These are phyloP conservation scores for Tricladium varicosporioides DNA, from an alignment of 2,329 filamentous ascomycete genomes.

Conservation along the genomic window DNA sequence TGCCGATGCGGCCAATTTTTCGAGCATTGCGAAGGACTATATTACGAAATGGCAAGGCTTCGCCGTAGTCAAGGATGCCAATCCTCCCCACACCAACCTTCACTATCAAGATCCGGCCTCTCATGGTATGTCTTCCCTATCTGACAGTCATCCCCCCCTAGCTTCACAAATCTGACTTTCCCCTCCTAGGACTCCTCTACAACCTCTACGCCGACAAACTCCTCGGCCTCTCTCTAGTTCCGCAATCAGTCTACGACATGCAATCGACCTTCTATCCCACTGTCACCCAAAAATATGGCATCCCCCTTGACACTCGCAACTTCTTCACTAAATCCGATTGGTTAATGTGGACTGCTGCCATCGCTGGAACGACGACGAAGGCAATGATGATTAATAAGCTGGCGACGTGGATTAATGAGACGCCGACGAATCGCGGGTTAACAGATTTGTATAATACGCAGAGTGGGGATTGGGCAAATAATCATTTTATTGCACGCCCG, in stretches of 20 bases:
- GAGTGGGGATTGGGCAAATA: slow-evolving; percentile 48
- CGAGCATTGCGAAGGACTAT: slow-evolving; percentile 63
- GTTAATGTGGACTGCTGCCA: slow-evolving; percentile 81
- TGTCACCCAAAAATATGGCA: slow-evolving; percentile 70
- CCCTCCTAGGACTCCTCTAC: slow-evolving; percentile 59
- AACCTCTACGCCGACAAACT: slow-evolving; percentile 80
- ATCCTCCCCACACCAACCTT: slow-evolving; percentile 67
- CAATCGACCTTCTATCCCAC: slow-evolving; percentile 76
- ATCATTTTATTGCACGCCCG: slow-evolving; percentile 69
- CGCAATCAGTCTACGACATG: slow-evolving; percentile 70
- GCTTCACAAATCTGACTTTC: too few species aligned
- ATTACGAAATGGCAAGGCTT: slow-evolving; percentile 70
- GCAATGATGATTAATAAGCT: slow-evolving; percentile 67
- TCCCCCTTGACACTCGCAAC: slow-evolving; percentile 80
- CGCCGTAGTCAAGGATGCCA: slow-evolving; percentile 65
- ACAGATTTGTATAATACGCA: slow-evolving; percentile 77
- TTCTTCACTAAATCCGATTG: slow-evolving; percentile 82
- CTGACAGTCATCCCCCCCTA: too few species aligned
- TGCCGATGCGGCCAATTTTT: slow-evolving; percentile 57
- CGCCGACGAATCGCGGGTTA: slow-evolving; percentile 66
- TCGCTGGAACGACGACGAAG: slow-evolving; percentile 60
- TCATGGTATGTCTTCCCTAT: slow-evolving; percentile 30
- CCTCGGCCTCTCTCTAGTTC: slow-evolving; percentile 75
- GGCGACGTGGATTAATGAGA: slow-evolving; percentile 73
- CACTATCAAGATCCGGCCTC: slow-evolving; percentile 65